Evolutionary conservation across 371 early-diverging fungal genomes (phyloP), one percentile per base, ranked within the genome.

Genomic region (Batrachochytrium dendrobatidis): DNA sequence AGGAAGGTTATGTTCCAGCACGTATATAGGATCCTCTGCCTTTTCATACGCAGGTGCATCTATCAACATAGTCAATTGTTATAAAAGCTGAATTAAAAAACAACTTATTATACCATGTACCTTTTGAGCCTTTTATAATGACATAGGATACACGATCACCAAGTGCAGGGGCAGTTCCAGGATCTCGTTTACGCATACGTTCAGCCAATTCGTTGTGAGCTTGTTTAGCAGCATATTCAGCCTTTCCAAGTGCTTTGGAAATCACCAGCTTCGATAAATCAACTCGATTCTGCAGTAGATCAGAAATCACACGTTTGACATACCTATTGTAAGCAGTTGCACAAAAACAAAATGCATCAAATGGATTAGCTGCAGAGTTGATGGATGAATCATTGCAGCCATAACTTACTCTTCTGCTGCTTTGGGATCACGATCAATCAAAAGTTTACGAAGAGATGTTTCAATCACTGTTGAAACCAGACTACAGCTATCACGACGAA

Each of bases 101-200:
- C 12, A 22, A 17, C 10, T 31, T 22, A 55, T 55, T 29, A 58
- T 35, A 29, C 17, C 43, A 24, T 28, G 20, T 56, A 76, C 86
- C 88, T 61, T 89, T 95, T 20, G 87, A 73, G 3, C 89, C 96
- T 66, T 89, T 89, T 67, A 94, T 83, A 62, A 99, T 95, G 0
- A 99, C 99, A 74, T 99, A 99, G 0, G 97, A 91, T n/a, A 99
- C 99, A 67, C 99, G 91, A 68, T 99, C 99, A 30, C 99, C 99
- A 12, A 99, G 69, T 35, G 85, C 83, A 22, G 99, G 99, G 0
- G 98, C 99, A 34, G 94, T 92, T 10, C 96, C 94, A 22, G 98
- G 85, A 73, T 99, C 99, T 65, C 99, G 84, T 70, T 94, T 89
- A 43, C 86, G 85, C 98, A 99, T 95, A 46, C 95, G 83, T 57